These are phyloP conservation scores for Austroboletus festivus DNA, from an alignment of 768 basidiomycete genomes.

Conservation along the genomic window DNA sequence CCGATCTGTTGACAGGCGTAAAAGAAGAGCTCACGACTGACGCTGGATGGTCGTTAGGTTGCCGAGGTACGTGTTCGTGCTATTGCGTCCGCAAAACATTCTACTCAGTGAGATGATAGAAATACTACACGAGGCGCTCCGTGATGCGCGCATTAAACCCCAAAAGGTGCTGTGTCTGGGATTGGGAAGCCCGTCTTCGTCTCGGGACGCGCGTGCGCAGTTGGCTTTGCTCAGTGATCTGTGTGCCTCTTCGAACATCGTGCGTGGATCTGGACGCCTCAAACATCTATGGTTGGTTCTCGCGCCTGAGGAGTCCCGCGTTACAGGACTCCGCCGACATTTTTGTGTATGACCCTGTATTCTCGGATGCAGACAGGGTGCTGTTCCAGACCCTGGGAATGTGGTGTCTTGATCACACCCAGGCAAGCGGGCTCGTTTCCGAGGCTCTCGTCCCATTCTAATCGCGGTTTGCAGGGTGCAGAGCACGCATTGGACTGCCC, in stretches of 20 bases:
- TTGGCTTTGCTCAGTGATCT: slow-evolving; percentile 61
- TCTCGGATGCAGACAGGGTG: slow-evolving; percentile 55
- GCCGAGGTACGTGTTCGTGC: slow-evolving; percentile 47
- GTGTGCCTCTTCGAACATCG: slow-evolving; percentile 54
- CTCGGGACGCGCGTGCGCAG: slow-evolving; percentile 61
- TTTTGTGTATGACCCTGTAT: slow-evolving; percentile 70
- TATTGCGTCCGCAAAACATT: slow-evolving; percentile 10
- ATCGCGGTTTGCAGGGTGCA: slow-evolving; percentile 29
- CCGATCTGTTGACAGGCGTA: slow-evolving; percentile 40
- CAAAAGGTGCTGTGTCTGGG: slow-evolving; percentile 62
- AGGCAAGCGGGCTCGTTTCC: slow-evolving; percentile 41
- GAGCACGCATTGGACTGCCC: slow-evolving; percentile 36
- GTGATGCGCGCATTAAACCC: slow-evolving; percentile 20
- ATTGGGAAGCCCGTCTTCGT: slow-evolving; percentile 66
- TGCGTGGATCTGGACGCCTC: slow-evolving; percentile 39
- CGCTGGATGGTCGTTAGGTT: slow-evolving; percentile 53
- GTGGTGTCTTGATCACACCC: slow-evolving; percentile 40
- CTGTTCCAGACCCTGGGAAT: slow-evolving; percentile 43
- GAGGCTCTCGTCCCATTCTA: slow-evolving; percentile 4
- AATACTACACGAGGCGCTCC: slow-evolving; percentile 35
- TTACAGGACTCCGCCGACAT: slow-evolving; percentile 47
- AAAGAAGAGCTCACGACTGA: slow-evolving; percentile 43
- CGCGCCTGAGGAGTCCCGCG: slow-evolving; percentile 2
- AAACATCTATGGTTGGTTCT: slow-evolving; percentile 10
- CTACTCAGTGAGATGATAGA: slow-evolving; percentile 26